phyloP scores from a whole-genome alignment of 1,284 basidiomycete genomes.

The Hymenochaete sp. region DNA sequence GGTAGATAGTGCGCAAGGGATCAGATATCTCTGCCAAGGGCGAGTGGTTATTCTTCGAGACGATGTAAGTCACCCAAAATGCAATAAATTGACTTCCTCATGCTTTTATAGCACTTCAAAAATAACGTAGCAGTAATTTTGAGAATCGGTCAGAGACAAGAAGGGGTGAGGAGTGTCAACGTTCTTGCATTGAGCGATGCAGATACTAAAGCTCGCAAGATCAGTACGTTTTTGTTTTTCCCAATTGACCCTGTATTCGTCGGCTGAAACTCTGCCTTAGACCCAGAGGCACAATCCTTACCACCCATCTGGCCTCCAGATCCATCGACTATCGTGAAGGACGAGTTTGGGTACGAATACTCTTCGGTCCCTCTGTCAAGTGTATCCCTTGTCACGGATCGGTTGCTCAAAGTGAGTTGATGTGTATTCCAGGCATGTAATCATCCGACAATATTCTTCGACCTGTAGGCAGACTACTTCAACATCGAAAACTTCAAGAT shows the following conservation, averaged over 20 bases:
- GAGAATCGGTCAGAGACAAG: conserved; percentile 54
- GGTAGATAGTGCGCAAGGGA: conserved; percentile 52
- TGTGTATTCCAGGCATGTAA: neutral
- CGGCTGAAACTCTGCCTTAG: conserved; percentile 32
- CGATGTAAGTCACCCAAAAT: conserved; percentile 42
- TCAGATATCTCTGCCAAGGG: conserved; percentile 63
- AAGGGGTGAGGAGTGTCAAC: conserved; percentile 53
- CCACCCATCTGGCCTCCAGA: conserved; percentile 71
- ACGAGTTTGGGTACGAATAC: conserved; percentile 64
- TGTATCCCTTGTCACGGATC: conserved; percentile 69
- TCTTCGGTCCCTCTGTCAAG: conserved; percentile 62
- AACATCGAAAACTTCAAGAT: conserved; percentile 61
- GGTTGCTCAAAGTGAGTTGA: conserved; percentile 60
- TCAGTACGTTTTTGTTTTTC: conserved; percentile 35
- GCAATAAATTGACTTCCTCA: neutral
- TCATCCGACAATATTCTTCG: neutral
- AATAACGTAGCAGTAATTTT: conserved; percentile 72
- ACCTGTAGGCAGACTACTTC: conserved; percentile 57
- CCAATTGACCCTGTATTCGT: conserved; percentile 5
- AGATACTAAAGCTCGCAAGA: conserved; percentile 47
- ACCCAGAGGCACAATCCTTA: conserved; percentile 50
- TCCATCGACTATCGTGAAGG: conserved; percentile 35
- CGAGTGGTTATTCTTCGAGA: conserved; percentile 82
- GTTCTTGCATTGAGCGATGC: conserved; percentile 70
- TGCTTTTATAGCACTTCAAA: conserved; percentile 61